Percentiles rank a stretch among this genome's conserved stretches.
Evolutionary conservation across 164 flowering plant genomes (phyloP).

Genomic region (Vitis riparia): DNA sequence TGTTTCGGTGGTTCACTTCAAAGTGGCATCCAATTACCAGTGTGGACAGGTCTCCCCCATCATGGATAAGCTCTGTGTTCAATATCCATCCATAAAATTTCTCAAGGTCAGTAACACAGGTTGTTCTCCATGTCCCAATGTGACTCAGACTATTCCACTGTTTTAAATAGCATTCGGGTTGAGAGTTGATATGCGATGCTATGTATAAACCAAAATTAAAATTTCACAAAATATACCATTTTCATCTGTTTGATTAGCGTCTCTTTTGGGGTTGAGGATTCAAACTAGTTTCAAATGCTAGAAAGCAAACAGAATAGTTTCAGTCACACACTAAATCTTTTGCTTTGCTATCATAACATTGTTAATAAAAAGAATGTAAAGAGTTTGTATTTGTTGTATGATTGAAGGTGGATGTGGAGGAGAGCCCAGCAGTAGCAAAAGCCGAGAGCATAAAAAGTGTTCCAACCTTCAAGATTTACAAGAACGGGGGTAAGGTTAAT

Average conservation of each 20-base stretch:
- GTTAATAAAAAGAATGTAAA: too few species aligned
- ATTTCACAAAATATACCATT: too few species aligned
- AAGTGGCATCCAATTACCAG: conserved; percentile 42
- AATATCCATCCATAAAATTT: conserved; percentile 75
- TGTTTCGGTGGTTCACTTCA: conserved; percentile 72
- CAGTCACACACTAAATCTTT: too few species aligned
- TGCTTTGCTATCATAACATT: too few species aligned
- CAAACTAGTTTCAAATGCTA: too few species aligned
- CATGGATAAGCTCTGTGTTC: conserved; percentile 50
- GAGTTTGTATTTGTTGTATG: neutral
- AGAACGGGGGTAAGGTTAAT: conserved; percentile 61
- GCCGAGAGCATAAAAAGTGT: conserved; percentile 60
- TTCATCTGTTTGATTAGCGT: too few species aligned
- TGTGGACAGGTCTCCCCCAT: conserved; percentile 67
- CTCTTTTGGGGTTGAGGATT: too few species aligned
- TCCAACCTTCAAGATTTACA: conserved; percentile 91
- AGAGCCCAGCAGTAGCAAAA: conserved; percentile 52
- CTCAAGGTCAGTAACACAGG: conserved; percentile 46
- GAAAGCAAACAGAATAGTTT: too few species aligned
- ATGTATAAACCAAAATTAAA: too few species aligned
- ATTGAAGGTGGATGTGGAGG: conserved; percentile 74
- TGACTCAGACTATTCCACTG: neutral
- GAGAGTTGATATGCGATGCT: too few species aligned
- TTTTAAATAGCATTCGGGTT: neutral
- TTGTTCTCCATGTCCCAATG: too few species aligned